phyloP scores from a whole-genome alignment of 768 basidiomycete species.

The Pisolithus tinctorius region DNA sequence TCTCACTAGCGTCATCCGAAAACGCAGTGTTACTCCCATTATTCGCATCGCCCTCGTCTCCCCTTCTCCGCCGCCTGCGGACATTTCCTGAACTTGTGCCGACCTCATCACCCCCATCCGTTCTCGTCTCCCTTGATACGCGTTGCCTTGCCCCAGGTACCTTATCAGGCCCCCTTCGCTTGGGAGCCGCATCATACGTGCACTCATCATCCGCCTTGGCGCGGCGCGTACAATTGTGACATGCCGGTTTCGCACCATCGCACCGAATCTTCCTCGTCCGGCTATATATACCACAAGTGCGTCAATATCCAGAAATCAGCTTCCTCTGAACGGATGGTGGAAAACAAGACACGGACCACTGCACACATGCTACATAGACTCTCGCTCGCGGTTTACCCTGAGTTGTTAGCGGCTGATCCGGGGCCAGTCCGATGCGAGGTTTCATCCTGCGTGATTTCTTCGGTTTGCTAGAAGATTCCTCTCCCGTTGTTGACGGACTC shows the following conservation, averaged over 20 bases:
- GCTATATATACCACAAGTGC: constrained; percentile 30
- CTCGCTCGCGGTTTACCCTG: constrained; percentile 72
- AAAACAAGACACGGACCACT: constrained; percentile 46
- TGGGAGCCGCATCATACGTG: constrained; percentile 63
- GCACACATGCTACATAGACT: constrained; percentile 73
- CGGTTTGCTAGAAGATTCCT: neutral
- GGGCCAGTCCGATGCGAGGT: constrained; percentile 58
- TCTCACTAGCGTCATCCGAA: constrained; percentile 1
- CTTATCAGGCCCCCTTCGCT: constrained; percentile 76
- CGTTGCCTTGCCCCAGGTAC: constrained; percentile 75
- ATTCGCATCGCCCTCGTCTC: neutral
- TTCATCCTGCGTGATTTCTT: constrained; percentile 47
- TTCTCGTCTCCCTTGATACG: constrained; percentile 34
- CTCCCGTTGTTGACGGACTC: neutral
- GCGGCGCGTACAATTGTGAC: constrained; percentile 65
- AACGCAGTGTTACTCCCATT: constrained; percentile 1
- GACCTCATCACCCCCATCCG: constrained; percentile 26
- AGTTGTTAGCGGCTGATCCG: constrained; percentile 74
- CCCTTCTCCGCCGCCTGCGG: neutral
- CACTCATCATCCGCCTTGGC: constrained; percentile 42
- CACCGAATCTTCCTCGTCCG: constrained; percentile 77
- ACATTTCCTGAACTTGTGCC: constrained; percentile 1
- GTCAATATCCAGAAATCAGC: neutral
- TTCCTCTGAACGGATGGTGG: neutral
- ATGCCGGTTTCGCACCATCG: constrained; percentile 72